Evolutionary conservation across 2,329 filamentous ascomycete species (phyloP), one percentile per base, ranked within the genome.

Genomic region (Xylaria sp.): DNA sequence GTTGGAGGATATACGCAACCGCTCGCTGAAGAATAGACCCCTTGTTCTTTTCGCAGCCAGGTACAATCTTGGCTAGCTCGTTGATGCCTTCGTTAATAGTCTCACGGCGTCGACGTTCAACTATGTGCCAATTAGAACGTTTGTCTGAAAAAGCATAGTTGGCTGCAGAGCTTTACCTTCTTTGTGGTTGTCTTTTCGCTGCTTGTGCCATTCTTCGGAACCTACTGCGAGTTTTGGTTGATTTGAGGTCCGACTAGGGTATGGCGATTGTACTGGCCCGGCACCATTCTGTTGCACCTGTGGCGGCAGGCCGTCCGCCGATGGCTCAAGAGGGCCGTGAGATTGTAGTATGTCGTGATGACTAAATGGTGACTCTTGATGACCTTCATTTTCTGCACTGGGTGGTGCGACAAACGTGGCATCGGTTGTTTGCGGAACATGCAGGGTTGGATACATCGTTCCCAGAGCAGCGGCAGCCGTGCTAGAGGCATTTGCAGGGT

Each of bases 1-100:
- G 87, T 77, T 97, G 94, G 11, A 90, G 92, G 78, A 99, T 98
- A 83, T 97, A 98, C 72, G 93, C 90, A 10, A 97, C 95, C 0
- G 96, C 94, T 40, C 95, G 93, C 78, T 97, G 93, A 44, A 99
- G 85, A 72, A 99, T 98, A 2, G 94, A 97, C 0, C 96, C 96
- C 82, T 99, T 99, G 85, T 99, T 98, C 86, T 98, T 99, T 82
- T 99, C 96, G 77, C 95, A 97, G 15, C 94, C 94, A 0, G 96
- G 96, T 0, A 99, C 96, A 73, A 99, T 97, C 83, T 97, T 98
- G 74, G 95, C 93, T 36, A 99, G 88, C 81, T 98, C 96, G 77
- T 97, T 98, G 75, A 99, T 99, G 59, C 96, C 96, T 81, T 99
- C 96, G 74, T 99, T 99, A 80, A 99, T 99, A 0, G 96, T 97